phyloP scores from a whole-genome alignment of 495 filamentous ascomycete species.

The Neohortaea acidophila region DNA sequence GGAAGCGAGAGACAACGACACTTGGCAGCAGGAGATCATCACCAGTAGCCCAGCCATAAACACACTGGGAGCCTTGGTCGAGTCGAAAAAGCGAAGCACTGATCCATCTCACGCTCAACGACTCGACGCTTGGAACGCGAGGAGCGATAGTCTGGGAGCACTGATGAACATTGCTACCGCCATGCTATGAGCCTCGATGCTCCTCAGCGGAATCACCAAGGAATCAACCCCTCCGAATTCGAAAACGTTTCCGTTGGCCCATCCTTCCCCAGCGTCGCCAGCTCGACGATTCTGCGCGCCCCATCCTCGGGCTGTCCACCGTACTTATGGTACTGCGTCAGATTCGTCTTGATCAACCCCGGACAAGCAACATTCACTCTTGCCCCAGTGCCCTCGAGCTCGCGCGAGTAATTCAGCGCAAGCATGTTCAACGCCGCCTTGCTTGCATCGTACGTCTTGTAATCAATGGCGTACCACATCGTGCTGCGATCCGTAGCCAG shows the following conservation, averaged over 20 bases:
- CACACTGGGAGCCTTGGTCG: too few relatives aligned
- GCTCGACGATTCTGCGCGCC: not conserved
- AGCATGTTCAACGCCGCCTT: constrained; percentile 34
- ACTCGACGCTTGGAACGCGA: not conserved
- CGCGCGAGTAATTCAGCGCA: constrained; percentile 6
- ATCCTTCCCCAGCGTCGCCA: not conserved
- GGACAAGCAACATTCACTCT: too few relatives aligned
- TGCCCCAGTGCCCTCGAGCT: constrained; percentile 5
- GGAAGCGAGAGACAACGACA: too few relatives aligned
- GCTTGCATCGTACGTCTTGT: constrained; percentile 25
- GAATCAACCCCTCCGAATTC: too few relatives aligned
- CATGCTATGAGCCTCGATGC: too few relatives aligned
- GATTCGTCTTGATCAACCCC: too few relatives aligned
- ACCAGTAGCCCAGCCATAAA: too few relatives aligned
- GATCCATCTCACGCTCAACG: not conserved
- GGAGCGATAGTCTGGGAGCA: not conserved
- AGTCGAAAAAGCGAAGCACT: too few relatives aligned
- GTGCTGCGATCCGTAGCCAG: constrained; percentile 20
- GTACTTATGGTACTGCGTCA: not conserved
- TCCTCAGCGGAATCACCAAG: too few relatives aligned
- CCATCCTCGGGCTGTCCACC: not conserved
- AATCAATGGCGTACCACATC: constrained; percentile 2
- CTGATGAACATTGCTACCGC: too few relatives aligned
- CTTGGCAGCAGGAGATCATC: too few relatives aligned
- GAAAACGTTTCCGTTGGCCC: too few relatives aligned